These are phyloP conservation scores for Scheffersomyces spartinae DNA, from an alignment of 805 yeast species.

Conservation along the genomic window DNA sequence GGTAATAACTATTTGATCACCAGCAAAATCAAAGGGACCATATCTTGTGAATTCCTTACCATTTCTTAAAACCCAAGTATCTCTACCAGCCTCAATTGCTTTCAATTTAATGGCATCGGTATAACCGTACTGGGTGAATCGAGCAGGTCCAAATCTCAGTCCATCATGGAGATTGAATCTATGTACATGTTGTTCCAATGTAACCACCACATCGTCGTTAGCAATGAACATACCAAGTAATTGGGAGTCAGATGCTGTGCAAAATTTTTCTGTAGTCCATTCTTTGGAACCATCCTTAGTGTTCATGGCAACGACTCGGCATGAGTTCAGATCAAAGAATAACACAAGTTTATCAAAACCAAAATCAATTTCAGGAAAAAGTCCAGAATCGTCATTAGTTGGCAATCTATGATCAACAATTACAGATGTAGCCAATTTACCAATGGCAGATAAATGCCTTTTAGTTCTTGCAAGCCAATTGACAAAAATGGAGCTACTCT, in stretches of 20 bases:
- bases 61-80: not conserved
- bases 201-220: conserved; percentile 5
- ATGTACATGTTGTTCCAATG: conserved; percentile 5
- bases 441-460: conserved; percentile 24
- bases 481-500: conserved; percentile 8
- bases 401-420: conserved; percentile 1
- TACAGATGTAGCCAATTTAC: conserved; percentile 11
- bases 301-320: conserved; percentile 10
- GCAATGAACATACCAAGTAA: conserved; percentile 5
- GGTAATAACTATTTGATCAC: conserved; percentile 8
- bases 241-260: no score
- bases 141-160: not conserved
- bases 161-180: conserved; percentile 8
- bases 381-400: not conserved
- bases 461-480: conserved; percentile 18
- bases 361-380: conserved; percentile 10
- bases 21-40: not conserved
- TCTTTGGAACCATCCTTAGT: conserved; percentile 8
- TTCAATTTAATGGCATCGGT: conserved; percentile 1
- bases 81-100: conserved; percentile 1
- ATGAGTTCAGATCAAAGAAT: conserved; percentile 10
- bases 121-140: conserved; percentile 1
- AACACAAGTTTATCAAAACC: conserved; percentile 23
- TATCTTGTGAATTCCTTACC: conserved; percentile 1
- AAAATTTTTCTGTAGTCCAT: conserved; percentile 9